These are phyloP conservation scores for Hypoxylon sp. DNA, from an alignment of 2,329 filamentous ascomycete genomes.

Conservation along the genomic window DNA sequence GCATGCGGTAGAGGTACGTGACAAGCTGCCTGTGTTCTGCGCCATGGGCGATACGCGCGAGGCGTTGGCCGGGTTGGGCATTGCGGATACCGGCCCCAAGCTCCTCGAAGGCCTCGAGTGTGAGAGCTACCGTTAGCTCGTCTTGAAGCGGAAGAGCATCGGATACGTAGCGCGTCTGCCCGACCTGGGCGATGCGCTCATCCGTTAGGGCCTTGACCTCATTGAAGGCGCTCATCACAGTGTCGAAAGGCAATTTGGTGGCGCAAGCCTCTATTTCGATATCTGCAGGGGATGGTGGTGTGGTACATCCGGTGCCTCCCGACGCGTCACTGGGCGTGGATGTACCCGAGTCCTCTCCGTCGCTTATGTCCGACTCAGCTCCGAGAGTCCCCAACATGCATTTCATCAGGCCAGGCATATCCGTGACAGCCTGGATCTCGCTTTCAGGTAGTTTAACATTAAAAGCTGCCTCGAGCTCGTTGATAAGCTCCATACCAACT, in stretches of 20 bases:
- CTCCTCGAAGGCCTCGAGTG: constrained; percentile 34
- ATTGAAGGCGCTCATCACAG: constrained; percentile 24
- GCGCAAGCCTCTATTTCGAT: constrained; percentile 4
- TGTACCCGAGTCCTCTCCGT: constrained; percentile 14
- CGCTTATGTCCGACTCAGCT: constrained; percentile 7
- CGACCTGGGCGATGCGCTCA: constrained; percentile 17
- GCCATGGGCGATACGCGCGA: constrained; percentile 17
- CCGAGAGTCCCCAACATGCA: constrained; percentile 18
- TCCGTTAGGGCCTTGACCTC: constrained; percentile 30
- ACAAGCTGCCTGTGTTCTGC: constrained; percentile 22
- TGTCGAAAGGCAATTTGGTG: constrained; percentile 14
- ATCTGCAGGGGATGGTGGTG: not conserved
- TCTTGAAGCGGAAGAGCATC: constrained; percentile 15
- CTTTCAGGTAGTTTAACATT: constrained; percentile 33
- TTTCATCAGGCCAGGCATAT: constrained; percentile 20
- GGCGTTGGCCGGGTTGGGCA: constrained; percentile 21
- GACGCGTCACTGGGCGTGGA: constrained; percentile 6
- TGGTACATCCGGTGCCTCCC: not conserved
- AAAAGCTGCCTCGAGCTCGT: constrained; percentile 59
- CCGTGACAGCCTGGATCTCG: constrained; percentile 7
- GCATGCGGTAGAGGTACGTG: constrained; percentile 31
- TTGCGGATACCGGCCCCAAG: constrained; percentile 19
- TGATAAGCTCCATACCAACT: constrained; percentile 62
- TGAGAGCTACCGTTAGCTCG: constrained; percentile 24
- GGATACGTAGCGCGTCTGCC: constrained; percentile 13